These are phyloP conservation scores for Dictyophora rubrovolvata DNA, from an alignment of 768 basidiomycete genomes.

Conservation along the genomic window DNA sequence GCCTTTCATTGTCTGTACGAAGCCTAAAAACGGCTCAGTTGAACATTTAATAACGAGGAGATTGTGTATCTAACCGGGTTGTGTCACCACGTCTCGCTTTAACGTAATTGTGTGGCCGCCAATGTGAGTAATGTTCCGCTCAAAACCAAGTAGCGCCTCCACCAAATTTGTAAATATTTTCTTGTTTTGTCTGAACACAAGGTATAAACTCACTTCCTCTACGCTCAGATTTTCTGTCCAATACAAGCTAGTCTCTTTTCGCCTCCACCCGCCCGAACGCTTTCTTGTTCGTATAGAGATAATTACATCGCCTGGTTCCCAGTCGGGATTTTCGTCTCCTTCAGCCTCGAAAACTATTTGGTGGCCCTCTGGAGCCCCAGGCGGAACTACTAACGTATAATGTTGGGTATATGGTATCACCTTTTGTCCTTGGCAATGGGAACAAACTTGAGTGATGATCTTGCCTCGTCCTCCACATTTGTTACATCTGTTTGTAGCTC, in stretches of 20 bases:
- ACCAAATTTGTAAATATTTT: neutral
- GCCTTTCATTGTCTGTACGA: slow-evolving; percentile 73
- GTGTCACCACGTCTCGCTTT: slow-evolving; percentile 71
- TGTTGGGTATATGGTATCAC: slow-evolving; percentile 71
- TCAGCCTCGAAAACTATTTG: slow-evolving; percentile 95
- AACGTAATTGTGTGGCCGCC: slow-evolving; percentile 76
- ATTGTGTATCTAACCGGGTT: slow-evolving; percentile 53
- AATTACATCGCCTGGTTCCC: slow-evolving; percentile 91
- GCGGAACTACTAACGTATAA: slow-evolving; percentile 76
- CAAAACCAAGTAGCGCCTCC: slow-evolving; percentile 94
- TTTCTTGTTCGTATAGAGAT: slow-evolving; percentile 73
- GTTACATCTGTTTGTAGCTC: slow-evolving; percentile 29
- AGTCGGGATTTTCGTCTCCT: slow-evolving; percentile 91
- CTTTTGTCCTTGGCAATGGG: slow-evolving; percentile 75
- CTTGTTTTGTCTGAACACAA: neutral
- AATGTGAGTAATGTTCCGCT: slow-evolving; percentile 82
- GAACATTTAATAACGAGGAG: neutral
- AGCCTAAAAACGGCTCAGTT: slow-evolving; percentile 36
- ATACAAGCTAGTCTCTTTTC: slow-evolving; percentile 86
- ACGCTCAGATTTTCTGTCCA: slow-evolving; percentile 88
- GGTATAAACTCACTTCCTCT: slow-evolving; percentile 58
- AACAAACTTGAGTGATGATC: slow-evolving; percentile 66
- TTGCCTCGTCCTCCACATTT: slow-evolving; percentile 80
- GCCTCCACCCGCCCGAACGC: slow-evolving; percentile 69
- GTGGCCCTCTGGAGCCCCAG: slow-evolving; percentile 87